Evolutionary conservation across 2,329 filamentous ascomycete genomes (phyloP), one percentile per base, ranked within the genome.

Genomic region (Fonsecaea pedrosoi): DNA sequence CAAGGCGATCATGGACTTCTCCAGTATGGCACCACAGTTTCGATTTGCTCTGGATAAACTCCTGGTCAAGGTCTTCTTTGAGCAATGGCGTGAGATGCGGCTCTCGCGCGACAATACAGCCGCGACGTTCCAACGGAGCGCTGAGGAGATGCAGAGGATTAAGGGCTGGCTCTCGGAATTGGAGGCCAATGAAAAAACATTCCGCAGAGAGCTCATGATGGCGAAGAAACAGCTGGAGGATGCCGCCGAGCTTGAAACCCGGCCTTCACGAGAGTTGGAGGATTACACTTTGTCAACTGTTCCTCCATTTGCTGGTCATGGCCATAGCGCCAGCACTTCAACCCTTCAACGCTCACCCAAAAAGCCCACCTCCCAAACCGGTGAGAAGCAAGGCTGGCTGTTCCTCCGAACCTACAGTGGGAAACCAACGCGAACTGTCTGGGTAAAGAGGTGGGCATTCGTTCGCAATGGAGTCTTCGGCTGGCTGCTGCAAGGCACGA

Each of bases 381-480:
- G 77, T 75, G 94, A 97, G 78, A 98, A 97, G 78, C 95, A 98
- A 78, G 94, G 94, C 2, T 99, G 95, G 95, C 81, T 99, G 2
- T 96, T 94, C 77, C 78, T 97, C 72, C 86, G 92, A 60, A 91
- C 89, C 0, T 82, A 94, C 7, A 89, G 91, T 1, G 94, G 93
- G 40, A 98, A 97, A 77, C 94, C 94, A 0, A 91, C 93, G 13
- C 86, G 94, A 68, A 92, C 93, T n/a, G 86, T 87, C 48, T 99
- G 95, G 95, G 86, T 92, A 32, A 87, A 92, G 67, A 86, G 94
- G 61, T 99, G 95, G 95, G 97, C 95, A 75, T 98, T 97, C 77
- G 90, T 97, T 73, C 94, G 94, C 70, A 90, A 96, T 75, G 94
- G 95, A 45, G 95, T 98, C 65, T 98, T 99, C 78, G 95, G 95